phyloP scores from a whole-genome alignment of 192 early-diverging fungal genomes.

The Backusella luteola region DNA sequence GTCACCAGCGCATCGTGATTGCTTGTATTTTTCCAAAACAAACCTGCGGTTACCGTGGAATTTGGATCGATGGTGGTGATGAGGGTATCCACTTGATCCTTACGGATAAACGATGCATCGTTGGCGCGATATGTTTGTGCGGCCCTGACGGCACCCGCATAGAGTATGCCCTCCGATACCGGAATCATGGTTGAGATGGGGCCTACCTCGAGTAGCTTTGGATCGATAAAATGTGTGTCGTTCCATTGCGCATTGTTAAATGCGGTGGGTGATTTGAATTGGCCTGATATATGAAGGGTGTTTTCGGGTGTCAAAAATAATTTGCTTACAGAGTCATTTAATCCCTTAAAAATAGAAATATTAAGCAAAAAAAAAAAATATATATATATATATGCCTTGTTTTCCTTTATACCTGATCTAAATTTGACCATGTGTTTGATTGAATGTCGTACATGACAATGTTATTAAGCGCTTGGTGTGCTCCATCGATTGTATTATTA shows the following conservation, averaged over 20 bases:
- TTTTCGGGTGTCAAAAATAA: neutral
- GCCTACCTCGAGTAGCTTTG: neutral
- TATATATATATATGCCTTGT: neutral
- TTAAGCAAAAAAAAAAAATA: neutral
- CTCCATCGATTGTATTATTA: slow-evolving; percentile 2
- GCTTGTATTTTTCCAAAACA: slow-evolving; percentile 52
- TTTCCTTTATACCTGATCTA: neutral
- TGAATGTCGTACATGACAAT: neutral
- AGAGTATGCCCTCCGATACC: neutral
- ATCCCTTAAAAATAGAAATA: slow-evolving; percentile 10
- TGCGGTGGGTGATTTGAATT: neutral
- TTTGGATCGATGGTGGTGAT: neutral
- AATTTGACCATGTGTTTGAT: neutral
- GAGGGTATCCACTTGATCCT: neutral
- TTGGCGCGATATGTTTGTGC: slow-evolving; percentile 15
- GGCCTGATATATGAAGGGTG: neutral
- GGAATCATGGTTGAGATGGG: neutral
- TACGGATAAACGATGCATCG: neutral
- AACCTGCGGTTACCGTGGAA: slow-evolving; percentile 45
- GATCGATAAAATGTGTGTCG: neutral
- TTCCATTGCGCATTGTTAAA: slow-evolving; percentile 6
- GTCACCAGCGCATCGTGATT: neutral
- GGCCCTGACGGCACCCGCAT: slow-evolving; percentile 17
- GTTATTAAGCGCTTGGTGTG: neutral
- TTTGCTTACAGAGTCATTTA: slow-evolving; percentile 18